phyloP scores from a whole-genome alignment of 768 basidiomycete species.

The Calocybe gangraenosa region DNA sequence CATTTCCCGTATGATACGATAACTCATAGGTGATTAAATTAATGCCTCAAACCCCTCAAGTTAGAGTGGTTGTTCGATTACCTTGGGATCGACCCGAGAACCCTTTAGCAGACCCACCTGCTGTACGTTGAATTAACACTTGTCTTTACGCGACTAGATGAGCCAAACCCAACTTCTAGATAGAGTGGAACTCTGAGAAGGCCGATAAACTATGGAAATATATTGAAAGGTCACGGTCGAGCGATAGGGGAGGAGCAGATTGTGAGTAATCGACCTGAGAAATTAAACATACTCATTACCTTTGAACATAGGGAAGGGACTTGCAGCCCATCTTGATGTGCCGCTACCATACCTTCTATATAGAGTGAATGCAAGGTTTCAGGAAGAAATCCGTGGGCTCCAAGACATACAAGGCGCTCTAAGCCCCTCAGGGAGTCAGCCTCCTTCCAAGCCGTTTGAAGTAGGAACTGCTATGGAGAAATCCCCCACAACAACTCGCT shows the following conservation, averaged over 20 bases:
- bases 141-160: neutral
- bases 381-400: conserved; percentile 78
- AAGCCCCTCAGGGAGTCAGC: conserved; percentile 40
- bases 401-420: conserved; percentile 65
- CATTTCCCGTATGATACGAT: too few relatives aligned
- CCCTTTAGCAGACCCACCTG: conserved; percentile 59
- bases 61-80: conserved; percentile 75
- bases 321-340: conserved; percentile 75
- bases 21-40: too few relatives aligned
- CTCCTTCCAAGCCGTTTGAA: conserved; percentile 27
- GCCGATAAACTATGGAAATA: conserved; percentile 86
- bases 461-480: conserved; percentile 20
- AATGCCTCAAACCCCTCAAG: conserved; percentile 31
- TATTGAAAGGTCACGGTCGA: conserved; percentile 71
- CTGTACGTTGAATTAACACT: conserved; percentile 40
- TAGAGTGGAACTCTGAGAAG: conserved; percentile 83
- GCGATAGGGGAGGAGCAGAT: conserved; percentile 71
- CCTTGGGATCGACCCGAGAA: conserved; percentile 78
- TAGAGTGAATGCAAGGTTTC: conserved; percentile 78
- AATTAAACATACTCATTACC: conserved; percentile 2
- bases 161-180: conserved; percentile 37
- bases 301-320: conserved; percentile 64
- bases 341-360: conserved; percentile 84
- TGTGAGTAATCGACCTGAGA: conserved; percentile 45
- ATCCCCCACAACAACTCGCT: conserved; percentile 25